phyloP scores from a whole-genome alignment of 345 rosid species.

The Melaleuca quinquenervia region DNA sequence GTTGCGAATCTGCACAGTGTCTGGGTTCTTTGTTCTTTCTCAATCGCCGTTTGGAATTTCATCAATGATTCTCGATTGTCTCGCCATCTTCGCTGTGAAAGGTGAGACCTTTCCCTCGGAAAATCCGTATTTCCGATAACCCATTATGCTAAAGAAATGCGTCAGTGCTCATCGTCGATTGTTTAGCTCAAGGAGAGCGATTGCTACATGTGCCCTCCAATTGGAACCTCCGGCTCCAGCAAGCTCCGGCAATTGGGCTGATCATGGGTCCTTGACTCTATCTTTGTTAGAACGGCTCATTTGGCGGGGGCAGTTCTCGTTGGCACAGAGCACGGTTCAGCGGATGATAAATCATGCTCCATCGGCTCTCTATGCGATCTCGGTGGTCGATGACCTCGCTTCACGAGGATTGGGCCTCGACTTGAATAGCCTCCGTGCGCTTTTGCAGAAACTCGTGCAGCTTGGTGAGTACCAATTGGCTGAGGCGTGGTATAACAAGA shows the following conservation, averaged over 20 bases:
- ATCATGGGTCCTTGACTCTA: constrained; percentile 27
- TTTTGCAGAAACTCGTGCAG: constrained; percentile 32
- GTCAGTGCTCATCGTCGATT: constrained; percentile 4
- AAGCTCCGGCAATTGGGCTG: constrained; percentile 1
- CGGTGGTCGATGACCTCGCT: constrained; percentile 21
- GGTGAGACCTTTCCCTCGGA: not conserved
- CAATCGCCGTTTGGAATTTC: not conserved
- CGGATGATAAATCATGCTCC: constrained; percentile 20
- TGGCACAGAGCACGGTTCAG: constrained; percentile 31
- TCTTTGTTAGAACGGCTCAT: constrained; percentile 34
- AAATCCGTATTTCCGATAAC: not conserved
- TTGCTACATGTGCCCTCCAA: constrained; percentile 16
- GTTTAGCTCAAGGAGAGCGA: constrained; percentile 17
- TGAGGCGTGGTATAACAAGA: constrained; percentile 18
- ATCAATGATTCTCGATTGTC: not conserved
- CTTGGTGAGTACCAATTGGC: constrained; percentile 32
- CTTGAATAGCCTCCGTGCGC: constrained; percentile 9
- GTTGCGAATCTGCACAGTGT: not conserved
- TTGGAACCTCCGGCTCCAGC: constrained; percentile 7
- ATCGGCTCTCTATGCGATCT: constrained; percentile 27
- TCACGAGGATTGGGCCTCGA: constrained; percentile 34
- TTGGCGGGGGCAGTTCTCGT: constrained; percentile 23
- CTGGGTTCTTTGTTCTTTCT: not conserved
- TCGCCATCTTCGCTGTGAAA: not conserved
- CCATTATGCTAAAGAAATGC: not conserved